Conservation (phyloP, 2,329 filamentous ascomycete genomes). For the Karstenula rhodostoma region DNA sequence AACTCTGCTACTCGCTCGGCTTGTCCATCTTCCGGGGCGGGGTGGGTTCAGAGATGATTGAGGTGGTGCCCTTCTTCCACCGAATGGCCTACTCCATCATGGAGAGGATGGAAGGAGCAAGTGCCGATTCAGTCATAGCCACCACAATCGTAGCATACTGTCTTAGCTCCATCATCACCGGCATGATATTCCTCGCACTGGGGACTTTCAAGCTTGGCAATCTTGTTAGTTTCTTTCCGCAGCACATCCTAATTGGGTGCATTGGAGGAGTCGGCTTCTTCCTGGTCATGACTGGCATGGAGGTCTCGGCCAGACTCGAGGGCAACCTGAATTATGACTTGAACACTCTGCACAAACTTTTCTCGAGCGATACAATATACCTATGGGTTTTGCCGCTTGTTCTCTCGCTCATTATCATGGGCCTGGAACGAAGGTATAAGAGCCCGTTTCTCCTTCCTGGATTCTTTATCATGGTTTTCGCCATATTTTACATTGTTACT, state of each 20-base stretch:
- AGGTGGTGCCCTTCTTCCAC: slow-evolving; percentile 98
- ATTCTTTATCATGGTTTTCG: slow-evolving; percentile 82
- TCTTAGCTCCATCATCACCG: slow-evolving; percentile 88
- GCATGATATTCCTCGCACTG: slow-evolving; percentile 89
- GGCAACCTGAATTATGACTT: slow-evolving; percentile 85
- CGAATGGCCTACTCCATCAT: slow-evolving; percentile 96
- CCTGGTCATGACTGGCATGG: slow-evolving; percentile 86
- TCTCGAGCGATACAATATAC: slow-evolving; percentile 75
- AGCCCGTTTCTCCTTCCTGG: slow-evolving; percentile 86
- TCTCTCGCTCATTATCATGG: slow-evolving; percentile 78
- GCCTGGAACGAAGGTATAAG: slow-evolving; percentile 76
- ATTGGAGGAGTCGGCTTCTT: slow-evolving; percentile 98
- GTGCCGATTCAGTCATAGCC: slow-evolving; percentile 85
- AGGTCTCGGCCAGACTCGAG: slow-evolving; percentile 88
- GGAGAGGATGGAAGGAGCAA: slow-evolving; percentile 76
- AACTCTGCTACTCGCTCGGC: slow-evolving; percentile 84
- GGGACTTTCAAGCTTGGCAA: slow-evolving; percentile 87
- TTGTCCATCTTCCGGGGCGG: slow-evolving; percentile 90
- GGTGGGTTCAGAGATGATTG: slow-evolving; percentile 96
- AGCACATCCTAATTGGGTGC: slow-evolving; percentile 95
- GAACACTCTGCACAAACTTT: slow-evolving; percentile 76
- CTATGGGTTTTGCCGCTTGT: slow-evolving; percentile 84
- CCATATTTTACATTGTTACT: slow-evolving; percentile 81
- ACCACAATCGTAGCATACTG: slow-evolving; percentile 94
- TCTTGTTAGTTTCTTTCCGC: slow-evolving; percentile 94